These are phyloP conservation scores for Yamadazyma takamatsuzukensis DNA, from an alignment of 805 yeast species.

Conservation along the genomic window DNA sequence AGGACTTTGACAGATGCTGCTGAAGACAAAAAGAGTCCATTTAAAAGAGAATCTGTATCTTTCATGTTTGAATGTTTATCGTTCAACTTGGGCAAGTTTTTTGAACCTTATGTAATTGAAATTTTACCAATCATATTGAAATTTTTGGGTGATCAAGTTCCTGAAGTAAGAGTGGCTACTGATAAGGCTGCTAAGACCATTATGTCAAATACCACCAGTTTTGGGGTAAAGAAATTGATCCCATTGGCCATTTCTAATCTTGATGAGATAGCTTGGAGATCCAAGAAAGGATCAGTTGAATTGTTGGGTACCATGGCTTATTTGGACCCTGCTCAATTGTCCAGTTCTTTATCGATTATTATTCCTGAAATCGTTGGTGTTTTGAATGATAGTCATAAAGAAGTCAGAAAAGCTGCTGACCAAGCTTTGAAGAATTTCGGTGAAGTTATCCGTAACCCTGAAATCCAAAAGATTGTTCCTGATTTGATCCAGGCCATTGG, in stretches of 20 bases:
- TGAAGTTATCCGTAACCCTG: slow-evolving; percentile 96
- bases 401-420: slow-evolving; percentile 94
- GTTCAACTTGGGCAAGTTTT: slow-evolving; percentile 64
- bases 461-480: slow-evolving; percentile 90
- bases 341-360: slow-evolving; percentile 82
- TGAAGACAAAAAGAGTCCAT: slow-evolving; percentile 76
- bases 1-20: slow-evolving; percentile 75
- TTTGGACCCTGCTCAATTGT: slow-evolving; percentile 89
- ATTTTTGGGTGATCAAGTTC: slow-evolving; percentile 77
- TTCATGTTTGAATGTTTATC: slow-evolving; percentile 84
- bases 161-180: slow-evolving; percentile 88
- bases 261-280: slow-evolving; percentile 91
- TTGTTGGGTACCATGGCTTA: slow-evolving; percentile 97
- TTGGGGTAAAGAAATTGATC: slow-evolving; percentile 84
- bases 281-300: slow-evolving; percentile 95
- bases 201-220: slow-evolving; percentile 89
- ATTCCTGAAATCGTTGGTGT: slow-evolving; percentile 97
- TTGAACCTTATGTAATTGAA: slow-evolving; percentile 94
- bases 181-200: slow-evolving; percentile 80
- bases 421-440: slow-evolving; percentile 86
- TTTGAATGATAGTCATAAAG: slow-evolving; percentile 91
- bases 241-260: slow-evolving; percentile 85
- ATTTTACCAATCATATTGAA: slow-evolving; percentile 76
- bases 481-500: slow-evolving; percentile 86
- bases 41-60: slow-evolving; percentile 82